Base-by-base conservation (phyloP, 371 early-diverging fungal genomes). In the Capillidium heterosporum region DNA sequence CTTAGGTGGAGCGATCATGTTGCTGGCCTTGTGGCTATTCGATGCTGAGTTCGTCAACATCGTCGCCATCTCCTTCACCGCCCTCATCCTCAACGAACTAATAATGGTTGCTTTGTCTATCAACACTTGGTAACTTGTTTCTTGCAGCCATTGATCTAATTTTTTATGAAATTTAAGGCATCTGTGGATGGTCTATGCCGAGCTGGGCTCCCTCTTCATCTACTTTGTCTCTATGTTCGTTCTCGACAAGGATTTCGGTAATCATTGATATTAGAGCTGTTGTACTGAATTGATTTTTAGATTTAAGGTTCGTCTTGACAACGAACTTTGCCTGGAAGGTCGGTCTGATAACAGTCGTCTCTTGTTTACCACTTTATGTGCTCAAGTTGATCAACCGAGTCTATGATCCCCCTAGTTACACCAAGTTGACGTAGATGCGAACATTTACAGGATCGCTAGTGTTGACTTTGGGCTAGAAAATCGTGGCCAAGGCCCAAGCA, bases 21-120 rank as follows among this genome's bases (percentile, higher is more conserved):
- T 96, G 56, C 63, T 95, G 49, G 87, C 92, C 8, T 84, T 95
- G 48, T 79, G 84, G 65, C 74, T 96, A 43, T 98, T 97, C 69
- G 93, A 95, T 63, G 81, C 85, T 57, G 94, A 98, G 67, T 91
- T 98, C 63, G 80, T 96, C 43, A 84, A 92, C 61, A 89, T 99
- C 41, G 91, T 95, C 1, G 86, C 95, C 2, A 91, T 99, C 42
- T 89, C 93, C 3, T 99, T 99, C 65, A 95, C 96, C 0, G 89
- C 93, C 0, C 66, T 98, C 46, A 86, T 99, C 32, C 79, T 98
- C 57, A 99, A 99, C 68, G 99, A 99, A 69, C 68, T 98, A 42
- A 66, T 98, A n/a, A 98, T 96, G 97, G 96, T 98, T 5, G 89
- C 95, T 1, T 65, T 98, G 40, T 90, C 92, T 63, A 87, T 95